Percentiles rank a stretch among this genome's conserved stretches.
These are phyloP conservation scores for Xylona heveae DNA, from an alignment of 495 filamentous ascomycete species.

Conservation along the genomic window DNA sequence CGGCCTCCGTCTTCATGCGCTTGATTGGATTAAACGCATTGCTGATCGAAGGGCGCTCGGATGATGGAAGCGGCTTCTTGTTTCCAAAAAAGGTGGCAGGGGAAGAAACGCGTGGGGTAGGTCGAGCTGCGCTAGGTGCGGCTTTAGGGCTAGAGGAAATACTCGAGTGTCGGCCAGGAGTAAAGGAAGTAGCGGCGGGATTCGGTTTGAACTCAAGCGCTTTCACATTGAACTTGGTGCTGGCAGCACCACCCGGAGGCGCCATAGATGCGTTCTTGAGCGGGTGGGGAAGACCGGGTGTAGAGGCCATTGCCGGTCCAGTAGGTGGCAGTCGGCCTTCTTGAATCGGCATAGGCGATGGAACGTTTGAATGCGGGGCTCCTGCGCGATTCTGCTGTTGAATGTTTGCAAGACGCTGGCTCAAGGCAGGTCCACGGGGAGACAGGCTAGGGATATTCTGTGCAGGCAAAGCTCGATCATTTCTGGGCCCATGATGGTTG, in stretches of 20 bases:
- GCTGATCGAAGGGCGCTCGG: slow-evolving; percentile 37
- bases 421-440: slow-evolving; percentile 18
- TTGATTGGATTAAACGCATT: slow-evolving; percentile 55
- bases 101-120: slow-evolving; percentile 28
- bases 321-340: slow-evolving; percentile 26
- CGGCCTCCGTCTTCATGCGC: slow-evolving; percentile 37
- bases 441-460: slow-evolving; percentile 1
- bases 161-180: slow-evolving; percentile 38
- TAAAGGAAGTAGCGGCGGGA: slow-evolving; percentile 56
- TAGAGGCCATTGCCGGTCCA: slow-evolving; percentile 21
- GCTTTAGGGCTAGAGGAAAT: slow-evolving; percentile 43
- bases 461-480: slow-evolving; percentile 2
- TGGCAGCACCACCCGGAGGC: too few species aligned
- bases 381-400: slow-evolving; percentile 33
- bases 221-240: slow-evolving; percentile 61
- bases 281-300: slow-evolving; percentile 27
- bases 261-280: too few species aligned
- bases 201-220: slow-evolving; percentile 72
- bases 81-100: slow-evolving; percentile 30
- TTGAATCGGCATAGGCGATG: slow-evolving; percentile 32
- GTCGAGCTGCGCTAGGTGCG: slow-evolving; percentile 24
- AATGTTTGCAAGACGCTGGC: slow-evolving; percentile 31
- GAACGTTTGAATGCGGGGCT: slow-evolving; percentile 15
- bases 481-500: background rate
- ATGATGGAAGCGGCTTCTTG: slow-evolving; percentile 34